A percentile compares a stretch with the other conserved stretches of the same genome.
Conservation (phyloP, 768 basidiomycete species). For the Strobilomyces echinocephalus region DNA sequence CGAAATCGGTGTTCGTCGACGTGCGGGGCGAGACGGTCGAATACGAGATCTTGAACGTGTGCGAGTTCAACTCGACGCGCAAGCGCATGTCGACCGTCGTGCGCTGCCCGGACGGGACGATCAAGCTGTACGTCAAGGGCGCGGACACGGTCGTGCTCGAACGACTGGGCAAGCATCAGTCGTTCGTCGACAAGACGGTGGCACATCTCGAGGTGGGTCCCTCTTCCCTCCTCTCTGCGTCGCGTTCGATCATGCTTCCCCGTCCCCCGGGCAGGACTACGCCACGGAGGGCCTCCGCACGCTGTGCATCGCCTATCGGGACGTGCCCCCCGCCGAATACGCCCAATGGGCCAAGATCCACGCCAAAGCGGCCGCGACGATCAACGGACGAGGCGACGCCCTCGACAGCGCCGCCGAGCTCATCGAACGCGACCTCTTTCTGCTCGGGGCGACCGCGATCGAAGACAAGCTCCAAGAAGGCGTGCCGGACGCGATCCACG, state of each 20-base stretch:
- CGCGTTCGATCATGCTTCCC: neutral
- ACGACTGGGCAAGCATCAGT: constrained; percentile 79
- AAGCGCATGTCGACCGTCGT: constrained; percentile 98
- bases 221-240: too few species aligned
- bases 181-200: constrained; percentile 80
- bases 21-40: constrained; percentile 68
- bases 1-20: constrained; percentile 89
- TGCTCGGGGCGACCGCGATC: constrained; percentile 95
- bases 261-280: constrained; percentile 74
- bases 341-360: constrained; percentile 84
- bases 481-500: constrained; percentile 97
- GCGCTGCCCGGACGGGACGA: constrained; percentile 79
- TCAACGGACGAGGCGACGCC: constrained; percentile 92
- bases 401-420: constrained; percentile 92
- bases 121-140: constrained; percentile 95
- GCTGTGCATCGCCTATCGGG: constrained; percentile 92
- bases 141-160: constrained; percentile 98
- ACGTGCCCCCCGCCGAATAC: constrained; percentile 89
- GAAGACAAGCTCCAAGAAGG: constrained; percentile 99
- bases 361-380: constrained; percentile 87
- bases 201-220: constrained; percentile 78
- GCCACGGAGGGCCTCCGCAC: constrained; percentile 96
- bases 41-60: constrained; percentile 91
- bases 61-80: constrained; percentile 97
- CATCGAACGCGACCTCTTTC: constrained; percentile 89